phyloP scores from a whole-genome alignment of 805 yeast species.

The Spathaspora gorwiae region DNA sequence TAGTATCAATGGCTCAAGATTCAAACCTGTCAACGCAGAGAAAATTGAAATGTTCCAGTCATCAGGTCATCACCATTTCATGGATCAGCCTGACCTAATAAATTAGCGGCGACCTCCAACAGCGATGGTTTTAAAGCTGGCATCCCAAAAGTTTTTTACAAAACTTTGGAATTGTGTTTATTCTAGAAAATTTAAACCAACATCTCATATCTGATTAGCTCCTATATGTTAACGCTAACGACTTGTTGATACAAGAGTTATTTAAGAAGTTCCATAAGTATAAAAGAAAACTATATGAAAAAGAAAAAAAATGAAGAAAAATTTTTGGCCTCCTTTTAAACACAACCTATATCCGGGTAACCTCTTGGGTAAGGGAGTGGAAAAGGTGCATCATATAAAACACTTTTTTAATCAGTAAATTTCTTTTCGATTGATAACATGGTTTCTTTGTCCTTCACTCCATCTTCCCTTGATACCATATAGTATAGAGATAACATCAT shows the following conservation, averaged over 20 bases:
- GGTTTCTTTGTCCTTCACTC: neutral
- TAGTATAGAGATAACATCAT: neutral
- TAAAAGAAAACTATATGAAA: conserved; percentile 2
- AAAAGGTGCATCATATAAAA: no score
- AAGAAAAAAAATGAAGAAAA: neutral
- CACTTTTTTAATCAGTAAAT: neutral
- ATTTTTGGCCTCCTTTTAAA: no score
- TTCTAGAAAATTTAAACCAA: conserved; percentile 19
- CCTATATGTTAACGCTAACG: conserved; percentile 22
- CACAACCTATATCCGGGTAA: neutral
- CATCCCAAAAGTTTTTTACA: neutral
- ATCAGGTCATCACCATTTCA: conserved; percentile 96
- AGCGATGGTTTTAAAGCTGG: conserved; percentile 98
- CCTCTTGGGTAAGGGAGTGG: neutral
- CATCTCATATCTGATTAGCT: conserved; percentile 17
- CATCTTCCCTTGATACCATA: neutral
- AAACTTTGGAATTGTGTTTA: conserved; percentile 8
- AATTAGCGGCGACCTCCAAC: conserved; percentile 81
- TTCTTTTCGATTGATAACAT: neutral
- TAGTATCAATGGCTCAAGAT: neutral
- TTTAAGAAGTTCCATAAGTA: conserved; percentile 7
- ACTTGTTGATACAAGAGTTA: conserved; percentile 5
- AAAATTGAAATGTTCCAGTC: conserved; percentile 56
- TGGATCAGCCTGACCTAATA: conserved; percentile 63
- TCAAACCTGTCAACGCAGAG: neutral